Evolutionary conservation across 2,329 filamentous ascomycete genomes (phyloP).

Genomic region (Aureobasidium leucospermi): DNA sequence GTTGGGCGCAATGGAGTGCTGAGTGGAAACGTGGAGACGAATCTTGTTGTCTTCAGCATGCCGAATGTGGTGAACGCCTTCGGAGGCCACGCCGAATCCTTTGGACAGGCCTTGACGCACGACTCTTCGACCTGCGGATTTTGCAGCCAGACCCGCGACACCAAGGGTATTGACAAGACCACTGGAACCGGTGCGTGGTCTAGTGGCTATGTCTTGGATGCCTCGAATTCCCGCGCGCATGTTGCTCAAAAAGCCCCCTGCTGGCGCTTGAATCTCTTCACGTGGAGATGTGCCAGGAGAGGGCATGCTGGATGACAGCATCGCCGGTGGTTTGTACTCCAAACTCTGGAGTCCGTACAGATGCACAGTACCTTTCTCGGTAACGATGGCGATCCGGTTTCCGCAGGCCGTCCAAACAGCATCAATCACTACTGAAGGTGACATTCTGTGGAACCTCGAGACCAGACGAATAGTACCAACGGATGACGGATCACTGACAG

Average conservation of each 20-base stretch:
- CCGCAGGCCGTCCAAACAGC: constrained; percentile 81
- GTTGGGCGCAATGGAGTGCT: constrained; percentile 46
- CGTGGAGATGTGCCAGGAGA: constrained; percentile 17
- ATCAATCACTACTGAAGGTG: constrained; percentile 82
- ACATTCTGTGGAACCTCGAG: constrained; percentile 84
- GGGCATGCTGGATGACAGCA: constrained; percentile 5
- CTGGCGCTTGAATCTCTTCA: constrained; percentile 1
- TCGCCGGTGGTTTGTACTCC: constrained; percentile 3
- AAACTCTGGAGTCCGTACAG: constrained; percentile 51
- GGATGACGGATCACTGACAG: constrained; percentile 24
- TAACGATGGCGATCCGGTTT: constrained; percentile 80
- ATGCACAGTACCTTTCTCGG: constrained; percentile 91
- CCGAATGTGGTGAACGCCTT: constrained; percentile 61
- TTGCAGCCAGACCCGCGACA: constrained; percentile 37
- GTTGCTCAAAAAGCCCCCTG: constrained; percentile 17
- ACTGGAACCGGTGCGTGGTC: constrained; percentile 31
- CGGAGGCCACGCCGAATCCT: constrained; percentile 64
- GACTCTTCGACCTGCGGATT: constrained; percentile 60
- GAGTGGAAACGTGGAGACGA: constrained; percentile 49
- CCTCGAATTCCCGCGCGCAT: constrained; percentile 16
- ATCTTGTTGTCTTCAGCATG: constrained; percentile 71
- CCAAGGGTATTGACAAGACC: constrained; percentile 28
- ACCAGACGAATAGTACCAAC: constrained; percentile 42
- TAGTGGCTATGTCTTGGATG: constrained; percentile 57
- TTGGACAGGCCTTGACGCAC: constrained; percentile 67